phyloP scores from a whole-genome alignment of 768 basidiomycete genomes.

The Mycena rebaudengoi region DNA sequence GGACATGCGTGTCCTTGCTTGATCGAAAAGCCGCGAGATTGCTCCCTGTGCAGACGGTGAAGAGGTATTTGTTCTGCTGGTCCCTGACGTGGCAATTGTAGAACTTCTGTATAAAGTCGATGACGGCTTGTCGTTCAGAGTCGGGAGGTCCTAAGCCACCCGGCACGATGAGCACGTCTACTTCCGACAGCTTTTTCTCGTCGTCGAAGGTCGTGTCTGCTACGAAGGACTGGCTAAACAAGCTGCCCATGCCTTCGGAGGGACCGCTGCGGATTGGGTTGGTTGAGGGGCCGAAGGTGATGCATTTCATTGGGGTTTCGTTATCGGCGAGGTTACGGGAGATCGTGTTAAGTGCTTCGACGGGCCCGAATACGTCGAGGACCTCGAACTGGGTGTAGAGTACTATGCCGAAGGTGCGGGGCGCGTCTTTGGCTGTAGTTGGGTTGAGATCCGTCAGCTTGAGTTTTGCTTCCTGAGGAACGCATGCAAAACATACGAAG shows the following conservation, averaged over 20 bases:
- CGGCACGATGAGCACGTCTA: slow-evolving; percentile 16
- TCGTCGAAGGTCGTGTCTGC: not conserved
- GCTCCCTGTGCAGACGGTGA: slow-evolving; percentile 13
- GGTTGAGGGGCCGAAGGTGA: slow-evolving; percentile 8
- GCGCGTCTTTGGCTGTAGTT: slow-evolving; percentile 3
- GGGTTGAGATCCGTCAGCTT: slow-evolving; percentile 10
- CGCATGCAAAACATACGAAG: slow-evolving; percentile 4
- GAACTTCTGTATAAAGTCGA: slow-evolving; percentile 12
- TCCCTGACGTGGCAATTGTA: not conserved
- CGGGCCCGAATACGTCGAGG: slow-evolving; percentile 15
- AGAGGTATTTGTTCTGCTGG: slow-evolving; percentile 8
- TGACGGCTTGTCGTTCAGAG: slow-evolving; percentile 11
- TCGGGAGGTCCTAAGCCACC: slow-evolving; percentile 12
- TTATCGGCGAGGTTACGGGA: slow-evolving; percentile 9
- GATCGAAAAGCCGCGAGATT: slow-evolving; percentile 1
- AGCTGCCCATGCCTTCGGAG: not conserved
- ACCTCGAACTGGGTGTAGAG: slow-evolving; percentile 17
- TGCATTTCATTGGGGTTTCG: slow-evolving; percentile 8
- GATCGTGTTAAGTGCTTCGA: slow-evolving; percentile 14
- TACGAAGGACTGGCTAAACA: slow-evolving; percentile 14
- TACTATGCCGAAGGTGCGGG: slow-evolving; percentile 4
- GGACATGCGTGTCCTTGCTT: not conserved
- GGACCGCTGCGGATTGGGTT: slow-evolving; percentile 5
- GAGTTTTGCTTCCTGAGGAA: slow-evolving; percentile 10
- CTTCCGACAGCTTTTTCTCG: slow-evolving; percentile 1